Conservation (phyloP, 768 basidiomycete species). For the Termitomyces sp. region DNA sequence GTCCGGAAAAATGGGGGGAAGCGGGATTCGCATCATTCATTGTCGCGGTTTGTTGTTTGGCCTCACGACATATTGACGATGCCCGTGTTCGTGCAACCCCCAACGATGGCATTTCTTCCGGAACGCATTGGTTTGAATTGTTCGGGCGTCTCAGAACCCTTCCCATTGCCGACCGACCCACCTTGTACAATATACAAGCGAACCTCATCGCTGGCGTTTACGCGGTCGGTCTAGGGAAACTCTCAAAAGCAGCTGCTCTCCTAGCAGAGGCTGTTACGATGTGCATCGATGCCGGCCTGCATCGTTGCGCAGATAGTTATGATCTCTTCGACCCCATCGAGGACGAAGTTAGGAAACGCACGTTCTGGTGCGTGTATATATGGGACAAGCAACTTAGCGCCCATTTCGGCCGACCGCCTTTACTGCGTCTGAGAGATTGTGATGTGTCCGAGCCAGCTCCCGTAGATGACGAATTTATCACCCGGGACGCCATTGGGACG, state of each 20-base stretch:
- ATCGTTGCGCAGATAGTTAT: slow-evolving; percentile 82
- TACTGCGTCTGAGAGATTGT: slow-evolving; percentile 85
- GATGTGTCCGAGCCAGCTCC: slow-evolving; percentile 85
- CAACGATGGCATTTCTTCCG: slow-evolving; percentile 81
- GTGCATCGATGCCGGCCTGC: slow-evolving; percentile 85
- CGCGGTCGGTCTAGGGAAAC: slow-evolving; percentile 84
- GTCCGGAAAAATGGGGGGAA: slow-evolving; percentile 93
- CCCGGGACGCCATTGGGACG: slow-evolving; percentile 60
- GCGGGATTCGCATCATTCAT: slow-evolving; percentile 94
- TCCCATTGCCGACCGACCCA: slow-evolving; percentile 84
- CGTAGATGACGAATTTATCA: slow-evolving; percentile 88
- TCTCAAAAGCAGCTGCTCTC: slow-evolving; percentile 83
- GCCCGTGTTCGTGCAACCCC: slow-evolving; percentile 83
- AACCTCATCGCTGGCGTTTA: slow-evolving; percentile 91
- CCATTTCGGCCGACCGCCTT: slow-evolving; percentile 86
- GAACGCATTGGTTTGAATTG: slow-evolving; percentile 89
- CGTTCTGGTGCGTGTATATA: slow-evolving; percentile 94
- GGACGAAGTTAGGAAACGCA: slow-evolving; percentile 88
- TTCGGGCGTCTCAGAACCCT: slow-evolving; percentile 85
- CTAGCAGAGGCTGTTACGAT: slow-evolving; percentile 86
- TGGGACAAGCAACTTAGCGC: slow-evolving; percentile 94
- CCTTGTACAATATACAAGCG: slow-evolving; percentile 89
- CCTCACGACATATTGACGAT: slow-evolving; percentile 91
- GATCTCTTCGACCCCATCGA: slow-evolving; percentile 88
- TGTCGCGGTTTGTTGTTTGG: slow-evolving; percentile 88